Percentiles rank a stretch among this genome's conserved stretches.
These are phyloP conservation scores for Lichina pygmaea DNA, from an alignment of 495 filamentous ascomycete genomes.

Conservation along the genomic window DNA sequence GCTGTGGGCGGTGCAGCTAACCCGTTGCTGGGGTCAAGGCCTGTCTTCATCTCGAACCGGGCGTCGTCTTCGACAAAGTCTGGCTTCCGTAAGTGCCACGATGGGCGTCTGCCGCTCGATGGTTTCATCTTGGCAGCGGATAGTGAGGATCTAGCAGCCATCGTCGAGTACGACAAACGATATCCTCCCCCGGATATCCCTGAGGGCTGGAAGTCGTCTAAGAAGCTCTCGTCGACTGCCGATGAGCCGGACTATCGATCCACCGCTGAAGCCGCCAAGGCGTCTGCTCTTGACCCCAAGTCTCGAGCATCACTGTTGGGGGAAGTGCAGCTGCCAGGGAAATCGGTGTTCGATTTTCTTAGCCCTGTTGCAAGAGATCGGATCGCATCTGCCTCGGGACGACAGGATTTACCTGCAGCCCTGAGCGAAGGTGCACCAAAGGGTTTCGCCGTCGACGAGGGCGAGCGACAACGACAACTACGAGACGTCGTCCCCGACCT, in stretches of 20 bases:
- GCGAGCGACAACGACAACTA: conserved; percentile 29
- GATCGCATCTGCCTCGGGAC: conserved; percentile 50
- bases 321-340: conserved; percentile 59
- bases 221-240: conserved; percentile 15
- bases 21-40: conserved; percentile 37
- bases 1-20: conserved; percentile 21
- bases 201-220: conserved; percentile 45
- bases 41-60: conserved; percentile 60
- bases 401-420: conserved; percentile 47
- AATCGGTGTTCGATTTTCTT: conserved; percentile 90
- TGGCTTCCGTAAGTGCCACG: conserved; percentile 55
- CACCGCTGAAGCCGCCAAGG: conserved; percentile 43
- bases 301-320: conserved; percentile 60
- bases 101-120: conserved; percentile 61
- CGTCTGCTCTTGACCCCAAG: conserved; percentile 50
- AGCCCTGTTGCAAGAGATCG: conserved; percentile 53
- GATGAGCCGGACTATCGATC: conserved; percentile 27
- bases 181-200: conserved; percentile 58
- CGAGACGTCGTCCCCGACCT: conserved; percentile 43
- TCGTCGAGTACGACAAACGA: conserved; percentile 26
- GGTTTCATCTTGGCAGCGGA: conserved; percentile 53
- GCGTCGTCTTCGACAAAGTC: conserved; percentile 25
- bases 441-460: conserved; percentile 29
- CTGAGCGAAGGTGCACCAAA: conserved; percentile 41
- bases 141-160: conserved; percentile 22